A percentile compares a stretch with the other conserved stretches of the same genome.
These are phyloP conservation scores for Ustilago cynodontis DNA, from an alignment of 1,284 basidiomycete genomes.

Conservation along the genomic window DNA sequence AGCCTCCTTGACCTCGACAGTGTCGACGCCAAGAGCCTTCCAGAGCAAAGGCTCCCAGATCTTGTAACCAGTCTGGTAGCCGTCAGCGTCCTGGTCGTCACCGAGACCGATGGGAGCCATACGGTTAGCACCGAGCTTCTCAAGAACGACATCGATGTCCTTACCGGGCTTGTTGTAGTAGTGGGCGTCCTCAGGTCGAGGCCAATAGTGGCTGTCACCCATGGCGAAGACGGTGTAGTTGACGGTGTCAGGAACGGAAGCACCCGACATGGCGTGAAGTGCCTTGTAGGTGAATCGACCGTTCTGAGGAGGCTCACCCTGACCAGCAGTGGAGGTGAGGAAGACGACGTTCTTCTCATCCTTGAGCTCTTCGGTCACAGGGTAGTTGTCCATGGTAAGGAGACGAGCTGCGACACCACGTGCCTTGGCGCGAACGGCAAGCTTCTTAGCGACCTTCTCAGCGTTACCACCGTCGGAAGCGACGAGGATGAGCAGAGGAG, in stretches of 20 bases:
- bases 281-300: constrained; percentile 91
- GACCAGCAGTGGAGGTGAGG: constrained; percentile 96
- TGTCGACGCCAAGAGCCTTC: constrained; percentile 94
- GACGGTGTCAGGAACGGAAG: constrained; percentile 48
- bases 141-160: constrained; percentile 81
- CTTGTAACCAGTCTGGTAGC: constrained; percentile 95
- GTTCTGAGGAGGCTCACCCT: constrained; percentile 97
- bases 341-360: constrained; percentile 81
- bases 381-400: constrained; percentile 78
- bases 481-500: constrained; percentile 87
- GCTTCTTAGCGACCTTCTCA: constrained; percentile 93
- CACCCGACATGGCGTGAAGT: constrained; percentile 72
- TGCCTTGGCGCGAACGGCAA: constrained; percentile 84
- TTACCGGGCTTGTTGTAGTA: constrained; percentile 98
- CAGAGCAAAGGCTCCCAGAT: constrained; percentile 91
- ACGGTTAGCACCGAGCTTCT: constrained; percentile 62
- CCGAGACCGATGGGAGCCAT: constrained; percentile 77
- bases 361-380: constrained; percentile 76
- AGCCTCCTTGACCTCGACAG: constrained; percentile 86
- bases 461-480: constrained; percentile 94
- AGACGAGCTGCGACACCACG: constrained; percentile 80
- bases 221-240: constrained; percentile 84
- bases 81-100: constrained; percentile 98
- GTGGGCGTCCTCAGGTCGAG: constrained; percentile 91
- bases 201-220: constrained; percentile 99